Conservation (phyloP, 2,329 filamentous ascomycete genomes). For the Westerdykella aurantiaca region DNA sequence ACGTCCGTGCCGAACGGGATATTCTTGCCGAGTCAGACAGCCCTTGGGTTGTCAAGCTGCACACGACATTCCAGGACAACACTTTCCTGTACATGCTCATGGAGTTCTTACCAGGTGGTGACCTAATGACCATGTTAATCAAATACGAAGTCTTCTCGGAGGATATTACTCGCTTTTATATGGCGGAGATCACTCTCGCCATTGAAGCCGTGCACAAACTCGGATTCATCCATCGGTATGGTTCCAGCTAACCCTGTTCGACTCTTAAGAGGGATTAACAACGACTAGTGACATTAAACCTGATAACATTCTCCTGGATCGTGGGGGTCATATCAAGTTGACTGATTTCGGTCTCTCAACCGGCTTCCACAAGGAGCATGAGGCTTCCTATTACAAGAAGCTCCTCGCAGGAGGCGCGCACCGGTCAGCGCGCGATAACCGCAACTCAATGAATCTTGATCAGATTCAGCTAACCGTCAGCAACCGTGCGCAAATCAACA, state of each 20-base stretch:
- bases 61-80: constrained; percentile 93
- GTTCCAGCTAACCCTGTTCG: not conserved
- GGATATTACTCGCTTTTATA: constrained; percentile 98
- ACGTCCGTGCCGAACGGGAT: constrained; percentile 95
- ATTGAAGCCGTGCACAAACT: constrained; percentile 98
- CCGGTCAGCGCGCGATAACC: constrained; percentile 54
- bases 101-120: constrained; percentile 97
- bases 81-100: constrained; percentile 98
- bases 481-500: constrained; percentile 96
- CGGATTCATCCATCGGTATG: constrained; percentile 95
- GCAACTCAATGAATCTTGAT: constrained; percentile 91
- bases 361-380: constrained; percentile 95
- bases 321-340: constrained; percentile 93
- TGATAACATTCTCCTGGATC: constrained; percentile 94
- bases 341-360: constrained; percentile 98
- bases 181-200: constrained; percentile 96
- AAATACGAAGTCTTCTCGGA: constrained; percentile 99
- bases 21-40: constrained; percentile 99
- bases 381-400: constrained; percentile 97
- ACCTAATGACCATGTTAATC: constrained; percentile 99
- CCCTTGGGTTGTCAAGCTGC: constrained; percentile 97
- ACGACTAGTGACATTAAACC: constrained; percentile 86
- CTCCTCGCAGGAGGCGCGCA: constrained; percentile 65
- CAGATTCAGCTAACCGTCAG: constrained; percentile 98
- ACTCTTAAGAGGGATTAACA: constrained; percentile 18